A percentile compares a stretch with the other conserved stretches of the same genome.
phyloP scores from a whole-genome alignment of 169 alveolate genomes.

The Haemoproteus tartakovskyi region DNA sequence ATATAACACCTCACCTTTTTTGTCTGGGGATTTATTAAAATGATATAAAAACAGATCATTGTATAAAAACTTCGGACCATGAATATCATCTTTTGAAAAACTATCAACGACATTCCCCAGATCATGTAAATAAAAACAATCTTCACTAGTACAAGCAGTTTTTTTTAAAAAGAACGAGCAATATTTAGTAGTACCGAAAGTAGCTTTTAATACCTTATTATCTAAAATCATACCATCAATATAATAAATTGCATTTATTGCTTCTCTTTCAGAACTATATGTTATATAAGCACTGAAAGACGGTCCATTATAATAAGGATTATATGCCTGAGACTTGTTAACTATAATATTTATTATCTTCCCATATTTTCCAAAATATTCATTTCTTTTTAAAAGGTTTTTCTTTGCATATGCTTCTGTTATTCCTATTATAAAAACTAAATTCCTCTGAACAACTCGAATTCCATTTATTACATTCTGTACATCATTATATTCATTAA shows the following conservation, averaged over 20 bases:
- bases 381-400: slow-evolving; percentile 81
- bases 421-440: slow-evolving; percentile 88
- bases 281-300: slow-evolving; percentile 91
- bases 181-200: slow-evolving; percentile 93
- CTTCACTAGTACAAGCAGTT: slow-evolving; percentile 84
- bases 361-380: slow-evolving; percentile 89
- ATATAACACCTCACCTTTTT: slow-evolving; percentile 1
- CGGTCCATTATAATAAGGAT: slow-evolving; percentile 82
- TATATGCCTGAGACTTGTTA: slow-evolving; percentile 83
- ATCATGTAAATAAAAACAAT: slow-evolving; percentile 90
- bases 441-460: slow-evolving; percentile 86
- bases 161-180: slow-evolving; percentile 88
- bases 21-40: slow-evolving; percentile 45
- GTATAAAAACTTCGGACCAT: slow-evolving; percentile 63
- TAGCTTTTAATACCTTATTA: slow-evolving; percentile 85
- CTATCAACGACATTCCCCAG: slow-evolving; percentile 83
- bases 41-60: slow-evolving; percentile 60
- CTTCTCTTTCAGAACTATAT: slow-evolving; percentile 86
- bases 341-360: slow-evolving; percentile 83
- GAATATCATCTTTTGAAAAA: slow-evolving; percentile 69
- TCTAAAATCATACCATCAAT: slow-evolving; percentile 87
- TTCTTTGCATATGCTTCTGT: slow-evolving; percentile 82
- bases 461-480: slow-evolving; percentile 77
- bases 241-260: slow-evolving; percentile 88
- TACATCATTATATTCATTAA: slow-evolving; percentile 30